Evolutionary conservation across 495 filamentous ascomycete species (phyloP).

Genomic region (Chlorociboria aeruginascens): DNA sequence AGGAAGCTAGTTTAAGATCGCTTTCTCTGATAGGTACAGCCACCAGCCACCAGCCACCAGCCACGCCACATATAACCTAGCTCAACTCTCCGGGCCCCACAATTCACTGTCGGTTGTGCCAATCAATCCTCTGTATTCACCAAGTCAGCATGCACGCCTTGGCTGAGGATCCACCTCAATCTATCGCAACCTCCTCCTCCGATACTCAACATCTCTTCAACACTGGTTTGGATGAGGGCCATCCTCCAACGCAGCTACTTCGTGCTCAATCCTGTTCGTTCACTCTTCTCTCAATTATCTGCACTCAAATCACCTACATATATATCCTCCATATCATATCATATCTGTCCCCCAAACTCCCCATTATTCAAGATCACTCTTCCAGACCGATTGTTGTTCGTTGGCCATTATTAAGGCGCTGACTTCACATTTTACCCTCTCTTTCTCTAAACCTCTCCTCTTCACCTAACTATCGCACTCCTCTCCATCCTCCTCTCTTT

Average conservation of each 20-base stretch:
- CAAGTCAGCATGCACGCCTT: too few species aligned
- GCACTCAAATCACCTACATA: slow-evolving; percentile 8
- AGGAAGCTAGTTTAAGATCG: too few species aligned
- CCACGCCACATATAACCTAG: too few species aligned
- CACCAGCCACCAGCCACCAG: too few species aligned
- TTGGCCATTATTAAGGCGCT: slow-evolving; percentile 17
- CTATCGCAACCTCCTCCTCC: background rate
- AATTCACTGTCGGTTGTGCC: too few species aligned
- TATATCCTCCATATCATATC: slow-evolving; percentile 16
- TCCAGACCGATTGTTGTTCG: slow-evolving; percentile 15
- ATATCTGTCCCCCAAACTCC: slow-evolving; percentile 15
- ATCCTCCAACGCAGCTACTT: slow-evolving; percentile 4
- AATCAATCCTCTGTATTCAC: too few species aligned
- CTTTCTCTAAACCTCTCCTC: slow-evolving; percentile 16
- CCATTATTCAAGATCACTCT: slow-evolving; percentile 19
- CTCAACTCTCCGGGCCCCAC: too few species aligned
- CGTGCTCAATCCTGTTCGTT: slow-evolving; percentile 20
- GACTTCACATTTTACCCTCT: slow-evolving; percentile 14
- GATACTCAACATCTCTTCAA: slow-evolving; percentile 15
- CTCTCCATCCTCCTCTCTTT: slow-evolving; percentile 18
- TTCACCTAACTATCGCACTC: slow-evolving; percentile 14
- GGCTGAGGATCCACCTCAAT: too few species aligned
- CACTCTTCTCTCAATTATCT: slow-evolving; percentile 23
- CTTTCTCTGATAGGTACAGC: too few species aligned
- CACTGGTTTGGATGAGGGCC: slow-evolving; percentile 11